Conservation (phyloP, 129 eudicot genomes). For the Lonicera japonica region DNA sequence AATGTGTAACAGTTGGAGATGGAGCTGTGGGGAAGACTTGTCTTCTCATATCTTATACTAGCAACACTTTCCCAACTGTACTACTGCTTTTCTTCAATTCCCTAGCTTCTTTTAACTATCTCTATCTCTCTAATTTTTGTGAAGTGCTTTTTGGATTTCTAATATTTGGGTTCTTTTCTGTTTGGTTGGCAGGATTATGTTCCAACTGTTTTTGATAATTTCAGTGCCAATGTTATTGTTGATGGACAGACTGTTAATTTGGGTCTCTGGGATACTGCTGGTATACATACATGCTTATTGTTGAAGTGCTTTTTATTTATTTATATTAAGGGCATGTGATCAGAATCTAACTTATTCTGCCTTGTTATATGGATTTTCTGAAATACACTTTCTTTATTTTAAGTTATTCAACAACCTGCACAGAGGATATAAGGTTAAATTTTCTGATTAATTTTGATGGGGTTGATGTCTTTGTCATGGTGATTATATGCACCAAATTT, state of each 20-base stretch:
- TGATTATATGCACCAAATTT: too few species aligned
- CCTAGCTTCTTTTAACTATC: neutral
- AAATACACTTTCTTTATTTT: too few species aligned
- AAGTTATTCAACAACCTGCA: too few species aligned
- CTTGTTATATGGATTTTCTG: too few species aligned
- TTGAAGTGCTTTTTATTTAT: too few species aligned
- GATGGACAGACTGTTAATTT: conserved; percentile 67
- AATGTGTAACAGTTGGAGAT: conserved; percentile 84
- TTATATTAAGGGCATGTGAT: too few species aligned
- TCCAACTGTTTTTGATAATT: conserved; percentile 75
- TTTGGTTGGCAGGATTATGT: conserved; percentile 56
- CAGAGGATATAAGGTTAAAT: too few species aligned
- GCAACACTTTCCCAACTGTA: conserved; percentile 74
- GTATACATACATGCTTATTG: conserved; percentile 16
- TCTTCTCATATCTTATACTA: conserved; percentile 71
- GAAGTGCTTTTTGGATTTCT: too few species aligned
- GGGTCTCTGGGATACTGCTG: conserved; percentile 91
- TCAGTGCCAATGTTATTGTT: conserved; percentile 70
- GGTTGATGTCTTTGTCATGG: too few species aligned
- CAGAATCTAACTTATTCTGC: too few species aligned
- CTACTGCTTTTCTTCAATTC: neutral
- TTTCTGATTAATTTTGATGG: too few species aligned
- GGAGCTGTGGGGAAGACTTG: conserved; percentile 87
- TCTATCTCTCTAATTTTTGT: neutral
- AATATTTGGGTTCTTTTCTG: neutral